Evolutionary conservation across 805 yeast genomes (phyloP), one percentile per base, ranked within the genome.

Genomic region (Wickerhamiella shivajii): DNA sequence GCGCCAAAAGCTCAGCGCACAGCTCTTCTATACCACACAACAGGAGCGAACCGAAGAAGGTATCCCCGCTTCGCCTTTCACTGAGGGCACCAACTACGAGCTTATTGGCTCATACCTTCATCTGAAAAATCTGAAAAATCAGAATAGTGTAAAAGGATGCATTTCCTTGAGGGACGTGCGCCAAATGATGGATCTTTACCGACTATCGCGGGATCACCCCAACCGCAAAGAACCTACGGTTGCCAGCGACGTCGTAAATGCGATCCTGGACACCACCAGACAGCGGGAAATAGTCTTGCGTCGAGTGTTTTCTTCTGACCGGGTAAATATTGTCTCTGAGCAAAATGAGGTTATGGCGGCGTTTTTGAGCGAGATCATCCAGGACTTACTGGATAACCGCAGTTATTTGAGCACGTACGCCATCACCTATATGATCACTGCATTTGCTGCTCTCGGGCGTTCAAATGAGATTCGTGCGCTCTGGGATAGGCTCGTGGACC

Each of bases 181-280:
- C 25, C 34, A 42, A n/a, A 39, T 44, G 24, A 45, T 46, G 46
- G 28, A 24, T 8, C 22, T 39, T 11, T 46, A 46, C 40, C 40
- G 51, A 9, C 16, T 27, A 12, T 39, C 37, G 32, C 42, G 47
- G 16, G 43, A 40, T 19, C 22, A 18, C 10, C 33, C 36, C 6
- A 19, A 17, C 6, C 33, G 33, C 9, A 12, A 14, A 6, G 33
- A 15, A 16, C 9, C 18, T 6, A 40, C 41, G 11, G 36, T 37
- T 4, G 49, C 45, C 14, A 37, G 44, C 16, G 47, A 43, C 8
- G 40, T 46, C 12, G 38, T 46, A 10, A 44, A 46, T 23, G 40
- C 44, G 10, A 45, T 46, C 18, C 36, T 46, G 21, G 32, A 39
- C 15, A 43, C 42, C 5, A 31, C 43, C 21, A 39, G 47, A 4